Conservation (phyloP, 1,139 yeast genomes). For the Geotrichum bryndzae region DNA sequence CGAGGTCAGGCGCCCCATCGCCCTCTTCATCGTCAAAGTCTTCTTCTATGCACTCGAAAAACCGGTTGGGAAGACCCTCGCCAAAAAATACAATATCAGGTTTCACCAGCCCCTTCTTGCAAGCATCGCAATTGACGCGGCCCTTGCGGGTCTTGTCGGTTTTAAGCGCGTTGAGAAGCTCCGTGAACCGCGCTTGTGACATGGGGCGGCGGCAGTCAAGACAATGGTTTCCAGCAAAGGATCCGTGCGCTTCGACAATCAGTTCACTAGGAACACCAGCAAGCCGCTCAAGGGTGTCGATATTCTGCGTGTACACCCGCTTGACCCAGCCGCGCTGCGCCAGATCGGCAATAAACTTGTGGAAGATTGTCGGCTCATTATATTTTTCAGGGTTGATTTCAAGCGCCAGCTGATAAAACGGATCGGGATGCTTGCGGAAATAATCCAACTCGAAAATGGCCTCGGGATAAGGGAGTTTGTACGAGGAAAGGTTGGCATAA, state of each 20-base stretch:
- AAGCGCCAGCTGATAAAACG: conserved; percentile 76
- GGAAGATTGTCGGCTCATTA: conserved; percentile 71
- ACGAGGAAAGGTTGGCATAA: conserved; percentile 68
- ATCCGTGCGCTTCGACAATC: conserved; percentile 90
- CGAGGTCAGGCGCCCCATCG: conserved; percentile 53
- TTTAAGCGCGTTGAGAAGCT: conserved; percentile 35
- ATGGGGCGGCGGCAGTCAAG: conserved; percentile 61
- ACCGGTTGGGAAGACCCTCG: conserved; percentile 65
- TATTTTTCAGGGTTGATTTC: conserved; percentile 86
- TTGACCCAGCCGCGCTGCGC: conserved; percentile 57
- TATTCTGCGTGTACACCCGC: conserved; percentile 84
- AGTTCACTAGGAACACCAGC: conserved; percentile 65
- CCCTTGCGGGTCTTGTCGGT: conserved; percentile 27
- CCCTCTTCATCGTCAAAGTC: conserved; percentile 46
- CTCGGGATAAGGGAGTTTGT: conserved; percentile 84
- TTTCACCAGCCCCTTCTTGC: conserved; percentile 58
- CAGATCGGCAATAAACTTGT: conserved; percentile 58
- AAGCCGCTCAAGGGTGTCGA: conserved; percentile 80
- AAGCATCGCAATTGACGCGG: conserved; percentile 51
- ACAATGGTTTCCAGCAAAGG: conserved; percentile 80
- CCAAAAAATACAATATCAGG: conserved; percentile 95
- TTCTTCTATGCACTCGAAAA: conserved; percentile 55
- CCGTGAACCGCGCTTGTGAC: conserved; percentile 46
- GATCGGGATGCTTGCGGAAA: conserved; percentile 66
- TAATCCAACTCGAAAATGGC: conserved; percentile 90